Conservation (phyloP, 2,329 filamentous ascomycete genomes). For the Pseudogymnoascus sp. region DNA sequence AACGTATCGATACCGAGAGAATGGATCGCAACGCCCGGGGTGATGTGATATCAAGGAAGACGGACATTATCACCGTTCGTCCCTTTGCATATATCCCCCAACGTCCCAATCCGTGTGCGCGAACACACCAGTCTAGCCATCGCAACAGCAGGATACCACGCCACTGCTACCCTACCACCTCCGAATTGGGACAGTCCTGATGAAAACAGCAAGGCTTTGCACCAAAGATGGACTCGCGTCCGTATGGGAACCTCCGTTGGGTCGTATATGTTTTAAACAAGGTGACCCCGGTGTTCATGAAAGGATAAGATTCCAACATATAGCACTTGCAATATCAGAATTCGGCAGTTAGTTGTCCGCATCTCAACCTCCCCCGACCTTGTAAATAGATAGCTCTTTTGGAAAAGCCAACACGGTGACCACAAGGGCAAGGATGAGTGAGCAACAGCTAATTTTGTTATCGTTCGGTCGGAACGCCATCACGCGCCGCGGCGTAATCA, state of each 20-base stretch:
- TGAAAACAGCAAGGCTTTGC: background rate
- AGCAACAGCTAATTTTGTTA: background rate
- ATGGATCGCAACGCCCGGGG: background rate
- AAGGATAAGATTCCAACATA: background rate
- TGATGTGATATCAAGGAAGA: conserved; percentile 1
- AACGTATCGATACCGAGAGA: conserved; percentile 1
- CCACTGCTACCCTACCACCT: background rate
- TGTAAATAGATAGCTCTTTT: background rate
- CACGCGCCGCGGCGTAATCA: background rate
- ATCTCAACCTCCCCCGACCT: background rate
- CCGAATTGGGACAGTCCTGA: background rate
- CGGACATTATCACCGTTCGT: background rate
- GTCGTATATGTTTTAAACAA: background rate
- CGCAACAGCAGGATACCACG: background rate
- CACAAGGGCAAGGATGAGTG: background rate
- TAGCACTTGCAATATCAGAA: background rate
- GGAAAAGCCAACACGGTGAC: background rate
- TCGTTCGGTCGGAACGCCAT: background rate
- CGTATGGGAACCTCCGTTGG: background rate
- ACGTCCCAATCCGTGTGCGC: background rate
- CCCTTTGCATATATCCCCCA: background rate
- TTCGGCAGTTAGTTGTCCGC: background rate
- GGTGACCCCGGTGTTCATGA: background rate
- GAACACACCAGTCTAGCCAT: background rate
- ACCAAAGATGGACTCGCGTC: background rate